phyloP scores from a whole-genome alignment of 305 asterid species.

The Solanum hybrid region DNA sequence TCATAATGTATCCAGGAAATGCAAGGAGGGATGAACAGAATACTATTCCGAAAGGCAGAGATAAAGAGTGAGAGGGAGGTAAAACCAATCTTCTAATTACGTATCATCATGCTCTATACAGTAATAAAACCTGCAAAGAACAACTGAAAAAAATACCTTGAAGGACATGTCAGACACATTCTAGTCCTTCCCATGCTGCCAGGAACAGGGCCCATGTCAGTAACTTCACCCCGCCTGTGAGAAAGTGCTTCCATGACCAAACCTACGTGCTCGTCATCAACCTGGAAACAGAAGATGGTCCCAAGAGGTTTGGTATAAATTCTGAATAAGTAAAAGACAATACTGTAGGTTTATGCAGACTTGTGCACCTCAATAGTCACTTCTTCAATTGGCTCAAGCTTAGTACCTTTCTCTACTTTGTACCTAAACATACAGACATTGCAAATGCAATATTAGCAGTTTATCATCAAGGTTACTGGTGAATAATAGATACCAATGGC shows the following conservation, averaged over 20 bases:
- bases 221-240: conserved; percentile 83
- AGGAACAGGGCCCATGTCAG: conserved; percentile 97
- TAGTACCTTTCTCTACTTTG: conserved; percentile 61
- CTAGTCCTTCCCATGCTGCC: conserved; percentile 87
- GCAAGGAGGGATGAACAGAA: background rate
- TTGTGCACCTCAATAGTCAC: conserved; percentile 81
- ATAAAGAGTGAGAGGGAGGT: background rate
- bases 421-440: conserved; percentile 45
- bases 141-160: conserved; percentile 40
- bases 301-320: background rate
- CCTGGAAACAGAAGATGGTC: conserved; percentile 31
- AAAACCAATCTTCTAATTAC: background rate
- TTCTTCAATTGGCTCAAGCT: conserved; percentile 98
- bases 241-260: conserved; percentile 93
- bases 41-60: background rate
- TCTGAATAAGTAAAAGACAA: background rate
- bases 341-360: background rate
- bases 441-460: background rate
- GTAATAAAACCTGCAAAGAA: conserved; percentile 4
- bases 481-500: background rate
- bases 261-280: conserved; percentile 96
- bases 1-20: background rate
- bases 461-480: background rate
- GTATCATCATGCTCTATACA: background rate
- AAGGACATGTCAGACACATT: conserved; percentile 87